Percentiles rank a stretch among this genome's conserved stretches.
phyloP scores from a whole-genome alignment of 1,284 basidiomycete genomes.

The Schizophyllum amplum region DNA sequence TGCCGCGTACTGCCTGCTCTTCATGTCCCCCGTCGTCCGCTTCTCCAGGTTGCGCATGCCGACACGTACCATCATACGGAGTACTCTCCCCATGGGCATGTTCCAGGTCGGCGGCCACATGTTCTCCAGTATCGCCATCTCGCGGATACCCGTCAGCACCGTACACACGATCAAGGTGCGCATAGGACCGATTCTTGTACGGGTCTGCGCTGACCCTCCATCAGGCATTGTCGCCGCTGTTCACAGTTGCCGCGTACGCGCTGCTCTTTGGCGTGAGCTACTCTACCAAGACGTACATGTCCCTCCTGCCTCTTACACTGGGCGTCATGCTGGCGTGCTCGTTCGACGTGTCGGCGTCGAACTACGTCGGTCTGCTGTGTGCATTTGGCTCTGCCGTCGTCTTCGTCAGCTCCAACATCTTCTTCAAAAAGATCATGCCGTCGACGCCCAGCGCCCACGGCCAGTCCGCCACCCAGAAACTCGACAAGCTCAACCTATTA shows the following conservation, averaged over 20 bases:
- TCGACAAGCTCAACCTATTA: constrained; percentile 96
- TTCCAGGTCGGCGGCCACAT: constrained; percentile 98
- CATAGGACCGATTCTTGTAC: constrained; percentile 18
- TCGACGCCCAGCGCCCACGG: constrained; percentile 37
- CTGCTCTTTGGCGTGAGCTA: constrained; percentile 91
- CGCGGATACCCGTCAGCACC: constrained; percentile 92
- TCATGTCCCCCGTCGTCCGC: constrained; percentile 66
- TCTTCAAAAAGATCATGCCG: constrained; percentile 98
- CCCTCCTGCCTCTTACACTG: constrained; percentile 88
- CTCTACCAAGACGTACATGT: constrained; percentile 85
- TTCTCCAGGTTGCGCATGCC: constrained; percentile 65
- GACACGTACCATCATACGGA: constrained; percentile 63
- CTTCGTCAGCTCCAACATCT: constrained; percentile 98
- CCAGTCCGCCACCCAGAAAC: constrained; percentile 46
- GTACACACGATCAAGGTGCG: constrained; percentile 98
- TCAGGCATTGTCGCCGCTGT: constrained; percentile 92
- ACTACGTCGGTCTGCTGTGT: constrained; percentile 76
- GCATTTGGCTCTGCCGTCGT: constrained; percentile 93
- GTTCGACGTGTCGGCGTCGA: constrained; percentile 84
- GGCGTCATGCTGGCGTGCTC: constrained; percentile 98
- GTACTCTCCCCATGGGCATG: constrained; percentile 86
- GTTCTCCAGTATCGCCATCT: constrained; percentile 94
- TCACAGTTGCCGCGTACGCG: constrained; percentile 94
- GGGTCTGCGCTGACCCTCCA: neutral
- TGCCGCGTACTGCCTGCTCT: constrained; percentile 75